Evolutionary conservation across 1,139 yeast genomes (phyloP).

Genomic region (Debaryomyces singareniensis): DNA sequence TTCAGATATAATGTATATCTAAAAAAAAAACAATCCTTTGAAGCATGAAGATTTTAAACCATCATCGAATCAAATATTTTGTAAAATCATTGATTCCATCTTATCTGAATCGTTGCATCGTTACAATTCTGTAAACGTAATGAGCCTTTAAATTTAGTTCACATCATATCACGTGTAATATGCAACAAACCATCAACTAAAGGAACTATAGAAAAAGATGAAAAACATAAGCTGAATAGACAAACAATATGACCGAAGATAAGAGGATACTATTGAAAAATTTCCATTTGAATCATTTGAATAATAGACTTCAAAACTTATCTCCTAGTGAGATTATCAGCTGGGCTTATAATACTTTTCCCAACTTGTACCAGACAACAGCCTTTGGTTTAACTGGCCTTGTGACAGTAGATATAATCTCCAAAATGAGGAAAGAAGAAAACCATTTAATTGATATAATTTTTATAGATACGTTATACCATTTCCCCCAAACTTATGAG

Average conservation of each 20-base stretch:
- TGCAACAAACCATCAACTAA: background rate
- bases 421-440: constrained; percentile 35
- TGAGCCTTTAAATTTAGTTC: background rate
- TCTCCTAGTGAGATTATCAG: constrained; percentile 67
- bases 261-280: constrained; percentile 15
- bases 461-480: constrained; percentile 86
- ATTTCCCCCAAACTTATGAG: constrained; percentile 88
- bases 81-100: too few relatives aligned
- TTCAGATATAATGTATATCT: too few relatives aligned
- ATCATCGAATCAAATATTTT: too few relatives aligned
- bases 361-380: constrained; percentile 80
- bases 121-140: background rate
- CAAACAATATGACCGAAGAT: constrained; percentile 5
- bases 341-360: constrained; percentile 82
- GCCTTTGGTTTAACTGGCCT: constrained; percentile 94
- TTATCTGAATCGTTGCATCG: too few relatives aligned
- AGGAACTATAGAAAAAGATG: too few relatives aligned
- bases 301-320: constrained; percentile 48
- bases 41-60: too few relatives aligned
- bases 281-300: constrained; percentile 55
- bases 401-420: constrained; percentile 78
- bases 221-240: too few relatives aligned
- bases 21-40: too few relatives aligned
- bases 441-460: constrained; percentile 62
- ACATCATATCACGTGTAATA: constrained; percentile 5